Percentiles rank a stretch among this genome's conserved stretches.
These are phyloP conservation scores for Pyrus hybrid DNA, from an alignment of 331 rosid genomes.

Conservation along the genomic window DNA sequence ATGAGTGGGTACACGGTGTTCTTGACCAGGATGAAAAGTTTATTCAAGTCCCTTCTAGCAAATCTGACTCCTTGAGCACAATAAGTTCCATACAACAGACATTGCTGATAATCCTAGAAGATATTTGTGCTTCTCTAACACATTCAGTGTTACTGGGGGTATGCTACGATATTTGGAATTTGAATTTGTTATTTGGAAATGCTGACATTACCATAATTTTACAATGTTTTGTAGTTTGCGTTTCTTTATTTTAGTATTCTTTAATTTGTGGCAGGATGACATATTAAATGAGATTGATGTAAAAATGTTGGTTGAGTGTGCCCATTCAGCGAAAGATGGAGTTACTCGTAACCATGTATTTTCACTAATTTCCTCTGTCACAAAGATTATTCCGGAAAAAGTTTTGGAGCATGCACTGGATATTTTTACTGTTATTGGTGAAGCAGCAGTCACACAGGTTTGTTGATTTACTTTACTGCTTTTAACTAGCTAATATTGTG, in stretches of 20 bases:
- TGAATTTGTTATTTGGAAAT: neutral
- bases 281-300: slow-evolving; percentile 33
- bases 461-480: slow-evolving; percentile 7
- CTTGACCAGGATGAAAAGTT: slow-evolving; percentile 24
- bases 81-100: slow-evolving; percentile 64
- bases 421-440: slow-evolving; percentile 59
- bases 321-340: slow-evolving; percentile 35
- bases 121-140: slow-evolving; percentile 47
- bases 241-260: neutral
- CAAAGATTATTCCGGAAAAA: slow-evolving; percentile 54
- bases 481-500: neutral
- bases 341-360: slow-evolving; percentile 71
- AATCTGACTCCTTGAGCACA: slow-evolving; percentile 24
- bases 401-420: slow-evolving; percentile 58
- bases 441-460: slow-evolving; percentile 80
- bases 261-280: slow-evolving; percentile 35
- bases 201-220: neutral
- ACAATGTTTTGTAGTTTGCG: neutral
- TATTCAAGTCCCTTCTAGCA: slow-evolving; percentile 17
- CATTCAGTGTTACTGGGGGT: slow-evolving; percentile 32
- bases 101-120: slow-evolving; percentile 65
- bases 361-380: slow-evolving; percentile 52
- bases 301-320: slow-evolving; percentile 62
- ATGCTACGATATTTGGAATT: slow-evolving; percentile 7
- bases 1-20: slow-evolving; percentile 37